Base-by-base conservation (phyloP, 306 rosid species). In the Dryas alaskensis region DNA sequence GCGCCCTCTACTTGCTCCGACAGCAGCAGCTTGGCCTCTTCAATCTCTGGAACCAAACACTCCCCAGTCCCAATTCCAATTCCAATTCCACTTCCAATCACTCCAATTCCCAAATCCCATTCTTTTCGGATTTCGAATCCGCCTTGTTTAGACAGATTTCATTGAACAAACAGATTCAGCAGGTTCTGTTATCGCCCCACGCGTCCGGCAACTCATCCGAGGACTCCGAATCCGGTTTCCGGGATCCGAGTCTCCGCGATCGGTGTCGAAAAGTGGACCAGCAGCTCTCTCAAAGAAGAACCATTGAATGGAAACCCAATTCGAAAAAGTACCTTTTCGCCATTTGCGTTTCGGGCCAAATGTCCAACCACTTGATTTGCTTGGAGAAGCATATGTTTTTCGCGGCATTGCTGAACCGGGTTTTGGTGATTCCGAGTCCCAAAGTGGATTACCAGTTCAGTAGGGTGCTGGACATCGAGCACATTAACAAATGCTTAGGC, bases 341-440 rank as follows among this genome's bases (percentile, higher is more conserved):
- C 42, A 80, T 87, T 54, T 94, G 98, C 67, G 77, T 87, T 60
- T 94, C 98, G 2, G 98, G 98, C 12, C 98, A 94, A 81, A 94
- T 91, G 98, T 94, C 96, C 0, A 91, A 94, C 83, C 97, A 89
- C 81, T 79, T 94, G 91, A 94, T 94, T 82, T 94, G 98, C 78
- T 81, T 94, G 71, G 96, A 94, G 81, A 94, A 94, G 79, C 98
- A 91, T 67, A 94, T 94, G 92, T 88, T 94, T 81, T 89, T 94
- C 43, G 98, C 97, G 3, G 95, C 98, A 25, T 69, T 94, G 76
- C 90, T 94, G 6, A 82, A 84, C 49, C 84, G 97, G 69, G 81
- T 88, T 67, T 69, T 94, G 83, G 95, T 94, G 49, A 84, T 92
- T 88, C 98, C 98, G 5, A 89, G 98, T 73, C 64, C 92, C 63